Base-by-base conservation (phyloP, 495 filamentous ascomycete species). In the Staphylotrichum tortipilum region DNA sequence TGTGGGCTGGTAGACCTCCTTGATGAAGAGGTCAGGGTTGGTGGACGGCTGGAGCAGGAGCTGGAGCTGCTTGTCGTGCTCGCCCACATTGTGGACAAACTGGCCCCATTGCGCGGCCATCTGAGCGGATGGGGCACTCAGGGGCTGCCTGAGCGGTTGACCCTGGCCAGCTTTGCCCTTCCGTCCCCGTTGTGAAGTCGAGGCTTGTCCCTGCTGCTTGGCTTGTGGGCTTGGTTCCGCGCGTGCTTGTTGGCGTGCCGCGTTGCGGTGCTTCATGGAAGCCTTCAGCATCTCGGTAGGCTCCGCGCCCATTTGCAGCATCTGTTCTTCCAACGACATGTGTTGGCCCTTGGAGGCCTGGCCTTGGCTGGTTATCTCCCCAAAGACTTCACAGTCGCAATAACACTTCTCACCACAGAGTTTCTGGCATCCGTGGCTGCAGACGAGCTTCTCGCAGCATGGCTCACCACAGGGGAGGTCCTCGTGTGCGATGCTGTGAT, bases 401-500 rank as follows among this genome's bases (percentile, higher is more conserved):
- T n/a, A 34, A 31, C 72, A 77, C 0, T 36, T 15, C 33, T 72
- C 59, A n/a, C 70, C 60, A 45, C 73, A 77, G 4, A 60, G 26
- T 3, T 34, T 56, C 19, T 70, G 53, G 43, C 75, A 78, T 4
- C 68, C 72, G 56, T 89, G 83, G 0, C 84, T 81, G 61, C 87
- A 94, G 0, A n/a, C 18, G 6, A 91, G 70, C 0, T 22, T 33
- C 31, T 73, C 69, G 2, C 66, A 57, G 53, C 87, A 92, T 3
- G 85, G 74, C 34, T 73, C 44, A 4, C 74, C 78, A 57, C 88
- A 94, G 18, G 81, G 83, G 0, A 88, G 63, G 39, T 73, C 72
- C 0, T 63, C 60, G 45, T 86, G 76, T 53, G 77, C 78, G 0
- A 80, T 78, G 11, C 79, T 85, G 1, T 70, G 74, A 83, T 15